Base-by-base conservation (phyloP, 176 grass and related monocot genomes). In the Oryza longistaminata region DNA sequence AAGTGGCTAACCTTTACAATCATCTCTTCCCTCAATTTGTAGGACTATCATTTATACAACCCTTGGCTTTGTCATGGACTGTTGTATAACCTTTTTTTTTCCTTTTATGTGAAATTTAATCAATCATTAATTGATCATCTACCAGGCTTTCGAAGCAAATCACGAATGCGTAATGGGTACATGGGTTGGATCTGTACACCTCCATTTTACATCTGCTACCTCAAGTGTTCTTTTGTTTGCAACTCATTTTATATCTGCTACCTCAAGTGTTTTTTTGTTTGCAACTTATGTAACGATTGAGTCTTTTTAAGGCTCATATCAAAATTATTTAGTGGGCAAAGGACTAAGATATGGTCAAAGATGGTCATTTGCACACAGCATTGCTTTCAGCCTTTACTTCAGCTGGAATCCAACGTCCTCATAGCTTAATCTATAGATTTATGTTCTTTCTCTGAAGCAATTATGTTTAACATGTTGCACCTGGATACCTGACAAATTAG, bases 261-360 rank as follows among this genome's bases (percentile, higher is more conserved):
- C 12, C 44, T 58, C 0, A 15, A 71, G 0, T 61, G 50, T 31
- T 43, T 10, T 43, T 43, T 35, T 68, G 2, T 69, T 66, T 73
- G 17, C 1, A n/a, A 27, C 17, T 72, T 58, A 68, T 67, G 6
- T 75, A 6, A 26, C 6, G 2, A 3, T 52, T 5, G 16, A 81
- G 8, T 81, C 5, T 3, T 85, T 75, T 76, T 11, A 49, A 40
- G 39, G 43, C 35, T 16, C 16, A 25, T 31, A 22, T 0, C 6
- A 19, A 11, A 42, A 12, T 44, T 86, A 12, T 67, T 71, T 62
- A 77, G 19, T 46, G 15, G 31, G 15, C 24, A 17, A 27, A 71
- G 58, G 42, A 33, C 16, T 86, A 71, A 39, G 5, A 77, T 66
- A 62, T 68, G 34, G 61, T 61, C 19, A 26, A 53, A 86, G 24